Base-by-base conservation (phyloP, 2,329 filamentous ascomycete species). In the Dichotomopilus funicola region DNA sequence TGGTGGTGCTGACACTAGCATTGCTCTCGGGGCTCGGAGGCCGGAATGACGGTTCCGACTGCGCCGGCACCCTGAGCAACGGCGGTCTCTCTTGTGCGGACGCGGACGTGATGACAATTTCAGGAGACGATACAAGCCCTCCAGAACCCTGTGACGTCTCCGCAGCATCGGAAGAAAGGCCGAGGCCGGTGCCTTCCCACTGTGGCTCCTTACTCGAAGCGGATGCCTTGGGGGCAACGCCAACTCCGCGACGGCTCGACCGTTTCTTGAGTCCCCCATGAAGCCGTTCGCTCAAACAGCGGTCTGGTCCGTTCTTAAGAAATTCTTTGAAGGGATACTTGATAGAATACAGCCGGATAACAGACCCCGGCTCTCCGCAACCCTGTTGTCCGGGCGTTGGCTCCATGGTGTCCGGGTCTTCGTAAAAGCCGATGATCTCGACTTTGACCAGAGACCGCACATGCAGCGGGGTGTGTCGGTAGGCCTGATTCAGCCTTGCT, bases 351-450 rank as follows among this genome's bases (percentile, higher is more conserved):
- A 80, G 69, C 3, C 79, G 70, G 4, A 80, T 71, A 0, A 72
- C 73, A 1, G 69, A 69, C 0, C 68, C 66, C 5, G 62, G 55
- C 36, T 67, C 69, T 1, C 65, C 66, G 0, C 70, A 73, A 1
- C 50, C n/a, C 10, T 46, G 38, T 33, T 58, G 52, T 71, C 2
- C 67, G 66, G 4, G 68, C 62, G 67, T 68, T 1, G 68, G 66
- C 11, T 63, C 58, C 35, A 67, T 67, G 3, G 66, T 67, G 6
- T 75, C 71, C 0, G 72, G 67, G 47, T 84, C 80, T 47, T 83
- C 79, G 54, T 83, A 85, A 63, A 85, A 86, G 0, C 81, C 82
- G 49, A 78, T 75, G 7, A 80, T 64, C 60, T 85, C 82, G 3
- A 85, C 73, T 50, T 76, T 78, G 40, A 84, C 78, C 45, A 76